Base-by-base conservation (phyloP, 1,139 yeast species). In the Suhomyces maxii region DNA sequence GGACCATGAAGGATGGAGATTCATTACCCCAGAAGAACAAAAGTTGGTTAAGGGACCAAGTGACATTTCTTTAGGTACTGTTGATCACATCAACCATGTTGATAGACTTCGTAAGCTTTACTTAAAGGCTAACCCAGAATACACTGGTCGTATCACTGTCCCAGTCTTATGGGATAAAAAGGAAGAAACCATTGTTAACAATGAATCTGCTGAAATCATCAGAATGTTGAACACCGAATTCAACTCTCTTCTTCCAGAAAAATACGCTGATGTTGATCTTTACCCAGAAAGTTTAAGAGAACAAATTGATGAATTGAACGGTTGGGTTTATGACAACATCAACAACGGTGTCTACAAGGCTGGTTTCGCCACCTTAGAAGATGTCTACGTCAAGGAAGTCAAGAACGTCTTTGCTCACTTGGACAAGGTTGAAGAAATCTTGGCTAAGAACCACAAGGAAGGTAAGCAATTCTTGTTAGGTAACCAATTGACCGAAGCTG, bases 271-370 rank as follows among this genome's bases (percentile, higher is more conserved):
- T 1, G 57, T 84, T n/a, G 82, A 86, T 59, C 69, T 84, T 53
- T 84, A 85, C 53, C 97, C 97, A 9, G 64, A 67, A 14, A 63
- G 64, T 2, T 68, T 82, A 50, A 74, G 73, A 51, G 45, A 64
- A 0, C 65, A 82, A 53, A 89, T 91, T 58, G 96, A 91, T 58
- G 89, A 81, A 46, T 61, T 89, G 56, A 90, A 91, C 61, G 77
- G 72, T n/a, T 87, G 96, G 95, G 79, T 88, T 41, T 91, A 91
- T 64, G 86, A 86, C 60, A 80, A 77, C 57, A 86, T 93, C 65
- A 91, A 90, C 74, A 90, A 89, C 63, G 98, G 97, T 36, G 98
- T 93, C 32, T 93, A 93, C 76, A 93, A 90, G 71, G 56, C 95
- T 2, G 98, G 98, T 0, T 93, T 91, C 67, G 90, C 97, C 7